Conservation (phyloP, 768 basidiomycete species). For the Termitomyces sp. region DNA sequence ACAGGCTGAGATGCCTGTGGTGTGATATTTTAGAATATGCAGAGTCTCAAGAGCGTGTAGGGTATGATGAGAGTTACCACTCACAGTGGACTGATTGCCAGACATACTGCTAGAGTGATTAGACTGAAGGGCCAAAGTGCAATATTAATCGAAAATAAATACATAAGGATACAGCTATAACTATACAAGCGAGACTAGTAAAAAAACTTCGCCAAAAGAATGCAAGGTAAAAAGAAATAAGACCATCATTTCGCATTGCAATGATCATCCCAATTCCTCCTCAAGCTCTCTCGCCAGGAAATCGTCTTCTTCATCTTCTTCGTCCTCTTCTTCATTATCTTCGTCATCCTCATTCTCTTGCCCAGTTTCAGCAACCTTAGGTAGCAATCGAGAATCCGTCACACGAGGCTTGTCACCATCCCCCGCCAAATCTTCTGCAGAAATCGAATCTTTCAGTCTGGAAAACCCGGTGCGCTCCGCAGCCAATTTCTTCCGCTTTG, state of each 20-base stretch:
- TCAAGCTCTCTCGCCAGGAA: slow-evolving; percentile 79
- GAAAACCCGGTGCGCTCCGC: slow-evolving; percentile 65
- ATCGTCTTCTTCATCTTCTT: slow-evolving; percentile 65
- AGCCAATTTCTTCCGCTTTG: slow-evolving; percentile 77
- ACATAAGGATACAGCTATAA: neutral
- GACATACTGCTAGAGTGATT: no score
- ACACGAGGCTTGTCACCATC: slow-evolving; percentile 17
- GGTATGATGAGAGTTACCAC: no score
- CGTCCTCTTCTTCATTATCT: slow-evolving; percentile 47
- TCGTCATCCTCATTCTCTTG: slow-evolving; percentile 36
- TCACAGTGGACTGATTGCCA: no score
- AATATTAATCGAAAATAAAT: neutral
- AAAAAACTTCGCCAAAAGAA: neutral
- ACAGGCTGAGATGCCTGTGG: no score
- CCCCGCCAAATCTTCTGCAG: slow-evolving; percentile 45
- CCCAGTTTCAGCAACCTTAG: slow-evolving; percentile 27
- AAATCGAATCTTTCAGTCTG: slow-evolving; percentile 64
- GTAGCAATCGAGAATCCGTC: slow-evolving; percentile 15
- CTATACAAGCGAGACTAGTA: neutral
- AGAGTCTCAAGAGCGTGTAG: no score
- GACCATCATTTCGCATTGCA: neutral
- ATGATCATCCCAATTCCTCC: slow-evolving; percentile 68
- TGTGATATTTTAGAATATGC: no score
- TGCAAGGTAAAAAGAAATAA: neutral
- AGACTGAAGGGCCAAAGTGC: neutral